Base-by-base conservation (phyloP, 331 rosid genomes). In the Spiraea crenata region DNA sequence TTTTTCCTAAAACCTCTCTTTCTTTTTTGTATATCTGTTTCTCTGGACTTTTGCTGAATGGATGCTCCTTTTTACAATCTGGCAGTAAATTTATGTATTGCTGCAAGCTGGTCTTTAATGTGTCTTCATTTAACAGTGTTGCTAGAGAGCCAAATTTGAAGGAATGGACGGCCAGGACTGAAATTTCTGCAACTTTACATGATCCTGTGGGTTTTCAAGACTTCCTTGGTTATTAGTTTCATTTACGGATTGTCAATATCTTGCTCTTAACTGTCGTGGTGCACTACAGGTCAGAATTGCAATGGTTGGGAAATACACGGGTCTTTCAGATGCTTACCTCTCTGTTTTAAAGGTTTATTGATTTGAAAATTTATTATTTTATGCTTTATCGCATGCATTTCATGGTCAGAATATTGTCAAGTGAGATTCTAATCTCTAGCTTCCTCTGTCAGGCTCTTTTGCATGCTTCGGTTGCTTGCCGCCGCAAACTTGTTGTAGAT, bases 271-370 rank as follows among this genome's bases (percentile, higher is more conserved):
- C 55, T 50, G 10, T 67, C 13, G 3, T 54, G 7, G 7, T 51
- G 20, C 51, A 2, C 57, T 62, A 49, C 92, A 95, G 99, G 99
- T 95, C 58, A 86, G 89, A 77, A 91, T 95, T 79, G 99, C 96
- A 9, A 89, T 91, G 96, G 98, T 95, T 65, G 99, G 99, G 75
- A 95, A 95, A 72, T 95, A 95, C 77, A 89, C 96, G 1, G 98
- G 96, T 54, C 96, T 95, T 76, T 84, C 96, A 39, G 99, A 95
- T 86, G 90, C 99, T 46, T 95, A 95, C 84, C 93, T 95, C 76
- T 95, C 98, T 85, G 96, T 95, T 64, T 39, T 88, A 52, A 95
- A 95, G 96, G 99, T 80, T 44, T 66, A 13, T 55, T 68, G 20
- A 67, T 25, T 14, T 44, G 45, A 41, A 55, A 59, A 17, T 38